Evolutionary conservation across 257 asterid genomes (phyloP).

Genomic region (Solanum stenotomum): DNA sequence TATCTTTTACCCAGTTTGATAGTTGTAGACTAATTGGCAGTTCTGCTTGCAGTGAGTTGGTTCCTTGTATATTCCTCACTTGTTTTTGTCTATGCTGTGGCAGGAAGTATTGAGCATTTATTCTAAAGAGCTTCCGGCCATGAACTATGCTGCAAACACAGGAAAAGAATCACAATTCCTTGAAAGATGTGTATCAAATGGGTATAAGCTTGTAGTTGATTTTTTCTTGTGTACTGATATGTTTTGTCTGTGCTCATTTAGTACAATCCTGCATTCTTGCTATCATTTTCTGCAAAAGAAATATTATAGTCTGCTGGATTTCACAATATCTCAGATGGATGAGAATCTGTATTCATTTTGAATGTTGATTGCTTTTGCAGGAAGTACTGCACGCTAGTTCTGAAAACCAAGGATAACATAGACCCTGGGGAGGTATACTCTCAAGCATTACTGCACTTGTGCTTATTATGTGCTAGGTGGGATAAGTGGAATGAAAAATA

Average conservation of each 20-base stretch:
- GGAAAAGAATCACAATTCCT: slow-evolving; percentile 82
- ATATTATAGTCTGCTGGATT: background rate
- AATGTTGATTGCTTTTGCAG: slow-evolving; percentile 27
- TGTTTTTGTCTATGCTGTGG: background rate
- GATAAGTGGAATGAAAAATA: background rate
- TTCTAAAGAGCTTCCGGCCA: slow-evolving; percentile 72
- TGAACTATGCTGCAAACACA: slow-evolving; percentile 91
- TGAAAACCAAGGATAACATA: slow-evolving; percentile 33
- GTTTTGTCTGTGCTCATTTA: background rate
- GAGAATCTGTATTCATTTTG: background rate
- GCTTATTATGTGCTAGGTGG: background rate
- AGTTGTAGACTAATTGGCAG: background rate
- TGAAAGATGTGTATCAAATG: slow-evolving; percentile 75
- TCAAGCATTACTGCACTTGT: background rate
- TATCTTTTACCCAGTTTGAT: background rate
- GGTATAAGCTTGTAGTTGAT: slow-evolving; percentile 29
- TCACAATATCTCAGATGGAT: background rate
- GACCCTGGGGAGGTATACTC: slow-evolving; percentile 46
- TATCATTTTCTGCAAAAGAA: background rate
- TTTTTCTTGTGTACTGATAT: background rate
- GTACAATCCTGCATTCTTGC: background rate
- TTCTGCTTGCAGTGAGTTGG: background rate
- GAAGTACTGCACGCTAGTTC: slow-evolving; percentile 71
- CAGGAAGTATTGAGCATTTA: slow-evolving; percentile 71
- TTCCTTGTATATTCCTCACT: background rate